Evolutionary conservation across 345 rosid genomes (phyloP).

Genomic region (Erysimum cheiranthoides): DNA sequence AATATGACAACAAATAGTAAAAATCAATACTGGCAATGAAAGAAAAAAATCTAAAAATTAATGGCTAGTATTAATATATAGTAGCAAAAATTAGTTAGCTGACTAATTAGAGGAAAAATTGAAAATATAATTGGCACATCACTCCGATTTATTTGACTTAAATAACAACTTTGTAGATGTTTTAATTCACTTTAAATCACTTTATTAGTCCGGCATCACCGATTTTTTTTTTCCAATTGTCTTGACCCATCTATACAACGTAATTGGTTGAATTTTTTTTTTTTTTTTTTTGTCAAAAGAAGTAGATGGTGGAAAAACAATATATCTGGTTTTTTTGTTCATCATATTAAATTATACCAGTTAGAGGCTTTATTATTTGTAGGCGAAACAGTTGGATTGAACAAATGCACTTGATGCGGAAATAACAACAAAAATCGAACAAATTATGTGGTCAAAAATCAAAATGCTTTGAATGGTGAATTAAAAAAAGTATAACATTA

Average conservation of each 20-base stretch:
- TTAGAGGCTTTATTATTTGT: neutral
- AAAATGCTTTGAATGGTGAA: neutral
- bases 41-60: neutral
- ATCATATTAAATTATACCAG: neutral
- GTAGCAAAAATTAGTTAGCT: neutral
- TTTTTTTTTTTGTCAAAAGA: neutral
- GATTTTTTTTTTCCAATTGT: neutral
- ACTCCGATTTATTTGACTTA: neutral
- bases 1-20: too few relatives aligned
- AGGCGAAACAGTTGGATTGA: constrained; percentile 12
- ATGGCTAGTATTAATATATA: neutral
- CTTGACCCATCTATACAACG: neutral
- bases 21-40: too few relatives aligned
- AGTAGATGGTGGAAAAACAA: neutral
- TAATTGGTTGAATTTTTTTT: neutral
- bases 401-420: constrained; percentile 23
- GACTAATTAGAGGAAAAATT: neutral
- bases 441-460: constrained; percentile 7
- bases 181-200: neutral
- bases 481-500: neutral
- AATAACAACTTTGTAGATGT: neutral
- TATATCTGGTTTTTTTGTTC: neutral
- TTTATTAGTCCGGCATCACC: neutral
- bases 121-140: neutral
- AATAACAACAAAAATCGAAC: constrained; percentile 18